Evolutionary conservation across 164 flowering plant genomes (phyloP), one percentile per base, ranked within the genome.

Genomic region (Magnolia changhungtana): DNA sequence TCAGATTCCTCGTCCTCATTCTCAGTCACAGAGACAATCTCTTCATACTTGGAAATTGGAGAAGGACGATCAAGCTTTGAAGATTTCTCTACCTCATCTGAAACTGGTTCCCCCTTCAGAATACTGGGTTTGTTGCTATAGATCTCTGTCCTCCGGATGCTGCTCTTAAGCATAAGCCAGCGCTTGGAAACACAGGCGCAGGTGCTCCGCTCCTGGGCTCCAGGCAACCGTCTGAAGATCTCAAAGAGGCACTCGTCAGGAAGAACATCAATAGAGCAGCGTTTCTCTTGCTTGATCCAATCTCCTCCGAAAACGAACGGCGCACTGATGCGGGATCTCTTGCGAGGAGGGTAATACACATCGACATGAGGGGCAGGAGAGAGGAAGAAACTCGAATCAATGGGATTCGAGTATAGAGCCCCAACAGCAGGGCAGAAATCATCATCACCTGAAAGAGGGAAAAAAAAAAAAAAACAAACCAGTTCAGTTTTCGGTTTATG

Each of bases 231-330:
- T 81, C 86, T 83, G 85, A 92, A 83, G 75, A 92, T 84, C 86
- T 92, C 97, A 79, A 89, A 90, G 61, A 92, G 88, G 78, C 94
- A 90, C 77, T 92, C 97, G 73, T 92, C 95, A 0, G 95, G 95
- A 52, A 92, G 88, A 78, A 83, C 84, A 24, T 92, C 94, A 78
- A 92, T 87, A 18, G 92, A 88, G 14, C 20, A 23, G 55, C 77
- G 79, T 83, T 84, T 78, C 76, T 83, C 76, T 78, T 77, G 81
- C 78, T 71, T 84, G 75, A 83, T 69, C 16, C 63, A 75, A 50
- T 82, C 87, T 70, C 71, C 88, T 72, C 73, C 63, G 80, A 85
- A 74, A 51, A 85, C 70, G 66, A 83, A 82, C 0, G 88, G 83
- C 2, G 81, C 86, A 61, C 75, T 75, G 75, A 84, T 68, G n/a